These are phyloP conservation scores for Acidomyces sp. DNA, from an alignment of 495 filamentous ascomycete species.

Conservation along the genomic window DNA sequence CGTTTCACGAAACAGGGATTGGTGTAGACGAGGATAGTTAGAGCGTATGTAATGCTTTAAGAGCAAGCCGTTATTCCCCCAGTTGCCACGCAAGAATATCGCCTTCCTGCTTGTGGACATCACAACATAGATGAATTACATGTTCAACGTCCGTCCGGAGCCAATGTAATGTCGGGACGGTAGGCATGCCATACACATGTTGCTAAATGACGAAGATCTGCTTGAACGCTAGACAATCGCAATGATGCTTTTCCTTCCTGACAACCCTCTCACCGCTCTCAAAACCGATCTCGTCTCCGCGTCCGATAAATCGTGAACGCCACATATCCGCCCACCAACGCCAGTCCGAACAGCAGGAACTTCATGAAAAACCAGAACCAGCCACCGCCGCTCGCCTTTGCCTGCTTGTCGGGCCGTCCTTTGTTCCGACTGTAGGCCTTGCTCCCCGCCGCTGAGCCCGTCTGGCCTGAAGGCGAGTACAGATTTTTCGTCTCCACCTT, in stretches of 20 bases:
- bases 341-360: slow-evolving; percentile 59
- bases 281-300: slow-evolving; percentile 69
- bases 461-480: slow-evolving; percentile 44
- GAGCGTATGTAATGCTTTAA: too few species aligned
- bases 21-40: too few species aligned
- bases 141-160: too few species aligned
- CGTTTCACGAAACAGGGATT: background rate
- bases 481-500: slow-evolving; percentile 77
- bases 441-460: slow-evolving; percentile 27
- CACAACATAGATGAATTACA: too few species aligned
- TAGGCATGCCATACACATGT: background rate
- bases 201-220: too few species aligned
- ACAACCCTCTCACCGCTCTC: slow-evolving; percentile 13
- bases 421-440: slow-evolving; percentile 29
- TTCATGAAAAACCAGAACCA: slow-evolving; percentile 94
- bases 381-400: slow-evolving; percentile 40
- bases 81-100: too few species aligned
- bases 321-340: slow-evolving; percentile 59
- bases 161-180: too few species aligned
- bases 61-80: too few species aligned
- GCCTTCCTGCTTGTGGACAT: too few species aligned
- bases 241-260: too few species aligned
- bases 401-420: slow-evolving; percentile 15
- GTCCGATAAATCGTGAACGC: slow-evolving; percentile 73
- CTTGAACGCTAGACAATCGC: slow-evolving; percentile 20